Evolutionary conservation across 73 alveolate species (phyloP).

Genomic region (Tetrahymena malaccensis): DNA sequence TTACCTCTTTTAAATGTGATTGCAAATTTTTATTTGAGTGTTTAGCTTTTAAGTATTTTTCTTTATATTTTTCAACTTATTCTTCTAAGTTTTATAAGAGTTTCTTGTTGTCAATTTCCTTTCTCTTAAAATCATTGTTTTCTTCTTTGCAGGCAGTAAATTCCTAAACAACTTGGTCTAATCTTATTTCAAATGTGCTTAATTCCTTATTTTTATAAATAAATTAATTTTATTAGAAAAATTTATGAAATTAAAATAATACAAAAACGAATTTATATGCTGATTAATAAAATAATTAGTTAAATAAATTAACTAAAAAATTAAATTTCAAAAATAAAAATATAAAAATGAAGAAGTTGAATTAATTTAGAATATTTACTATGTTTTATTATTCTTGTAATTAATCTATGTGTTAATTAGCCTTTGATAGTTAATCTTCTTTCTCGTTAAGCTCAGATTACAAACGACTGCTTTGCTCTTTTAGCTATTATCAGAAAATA

Average conservation of each 20-base stretch:
- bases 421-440: background rate
- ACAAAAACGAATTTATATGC: too few species aligned
- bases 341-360: background rate
- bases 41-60: background rate
- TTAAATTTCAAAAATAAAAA: background rate
- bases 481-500: background rate
- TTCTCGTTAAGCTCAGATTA: background rate
- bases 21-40: background rate
- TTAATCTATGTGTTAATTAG: background rate
- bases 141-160: background rate
- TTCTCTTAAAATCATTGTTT: background rate
- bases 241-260: too few species aligned
- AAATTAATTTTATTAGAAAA: background rate
- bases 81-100: background rate
- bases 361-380: background rate
- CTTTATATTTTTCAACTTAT: background rate
- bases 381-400: background rate
- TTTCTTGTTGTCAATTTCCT: background rate
- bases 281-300: too few species aligned
- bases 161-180: background rate
- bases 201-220: background rate
- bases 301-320: too few species aligned
- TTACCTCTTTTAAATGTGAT: background rate
- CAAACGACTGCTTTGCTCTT: background rate
- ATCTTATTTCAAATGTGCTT: background rate